Evolutionary conservation across 345 rosid species (phyloP).

Genomic region (Moricandia arvensis): DNA sequence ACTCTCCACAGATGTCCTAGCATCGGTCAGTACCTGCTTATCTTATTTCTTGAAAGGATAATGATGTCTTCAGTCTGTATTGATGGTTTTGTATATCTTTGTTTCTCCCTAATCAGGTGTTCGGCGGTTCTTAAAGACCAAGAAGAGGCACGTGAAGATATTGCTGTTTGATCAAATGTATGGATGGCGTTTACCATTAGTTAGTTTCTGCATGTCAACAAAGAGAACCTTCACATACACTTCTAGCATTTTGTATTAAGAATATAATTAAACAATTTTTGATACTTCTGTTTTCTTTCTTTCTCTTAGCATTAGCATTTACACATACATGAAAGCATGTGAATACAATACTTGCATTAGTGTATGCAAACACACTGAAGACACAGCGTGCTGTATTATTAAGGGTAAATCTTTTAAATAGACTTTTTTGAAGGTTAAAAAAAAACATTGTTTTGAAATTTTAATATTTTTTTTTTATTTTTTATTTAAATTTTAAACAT

Average conservation of each 20-base stretch:
- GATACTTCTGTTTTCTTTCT: background rate
- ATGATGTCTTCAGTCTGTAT: background rate
- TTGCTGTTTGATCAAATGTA: background rate
- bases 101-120: slow-evolving; percentile 43
- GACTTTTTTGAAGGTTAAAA: too few relatives aligned
- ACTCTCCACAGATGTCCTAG: slow-evolving; percentile 66
- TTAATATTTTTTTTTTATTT: too few relatives aligned
- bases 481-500: too few relatives aligned
- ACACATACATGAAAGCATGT: background rate
- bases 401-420: too few relatives aligned
- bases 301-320: background rate
- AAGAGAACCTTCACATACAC: background rate
- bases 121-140: slow-evolving; percentile 42
- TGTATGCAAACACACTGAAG: background rate
- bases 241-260: background rate
- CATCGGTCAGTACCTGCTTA: slow-evolving; percentile 60
- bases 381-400: too few relatives aligned
- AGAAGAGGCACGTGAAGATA: slow-evolving; percentile 17
- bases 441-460: too few relatives aligned
- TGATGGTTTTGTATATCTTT: background rate
- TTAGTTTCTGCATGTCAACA: slow-evolving; percentile 2
- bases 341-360: background rate
- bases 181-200: background rate
- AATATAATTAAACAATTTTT: background rate
- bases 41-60: background rate